phyloP scores from a whole-genome alignment of 345 rosid genomes.

The Zanthoxylum bungeanum region DNA sequence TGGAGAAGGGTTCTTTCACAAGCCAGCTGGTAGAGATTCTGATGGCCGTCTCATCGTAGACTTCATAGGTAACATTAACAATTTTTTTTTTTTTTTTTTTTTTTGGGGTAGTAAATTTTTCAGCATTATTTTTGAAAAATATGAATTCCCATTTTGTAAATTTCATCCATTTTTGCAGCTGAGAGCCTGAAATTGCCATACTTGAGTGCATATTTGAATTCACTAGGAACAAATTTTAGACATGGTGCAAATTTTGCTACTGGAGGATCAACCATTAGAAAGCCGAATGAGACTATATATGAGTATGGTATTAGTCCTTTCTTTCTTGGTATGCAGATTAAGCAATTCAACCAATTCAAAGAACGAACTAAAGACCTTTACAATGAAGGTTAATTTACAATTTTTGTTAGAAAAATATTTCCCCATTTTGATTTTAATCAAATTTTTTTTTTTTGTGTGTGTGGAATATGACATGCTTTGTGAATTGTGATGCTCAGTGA shows the following conservation, averaged over 20 bases:
- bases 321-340: slow-evolving; percentile 82
- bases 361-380: slow-evolving; percentile 51
- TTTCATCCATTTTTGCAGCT: slow-evolving; percentile 43
- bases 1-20: slow-evolving; percentile 62
- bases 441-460: no score
- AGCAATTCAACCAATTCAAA: slow-evolving; percentile 70
- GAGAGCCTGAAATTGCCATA: slow-evolving; percentile 68
- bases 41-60: slow-evolving; percentile 85
- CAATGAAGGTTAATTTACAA: slow-evolving; percentile 33
- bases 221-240: slow-evolving; percentile 72
- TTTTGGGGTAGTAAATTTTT: no score
- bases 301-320: slow-evolving; percentile 91
- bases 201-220: slow-evolving; percentile 84
- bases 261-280: slow-evolving; percentile 86
- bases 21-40: slow-evolving; percentile 61
- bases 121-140: no score
- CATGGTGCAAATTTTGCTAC: slow-evolving; percentile 94
- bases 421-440: background rate
- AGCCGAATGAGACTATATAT: slow-evolving; percentile 81
- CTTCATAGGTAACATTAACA: slow-evolving; percentile 57
- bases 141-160: background rate
- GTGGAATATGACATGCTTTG: background rate
- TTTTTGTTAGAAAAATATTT: background rate
- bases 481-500: slow-evolving; percentile 33
- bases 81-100: no score